A percentile compares a stretch with the other conserved stretches of the same genome.
Conservation (phyloP, 2,329 filamentous ascomycete genomes). For the Beauveria rudraprayagi region DNA sequence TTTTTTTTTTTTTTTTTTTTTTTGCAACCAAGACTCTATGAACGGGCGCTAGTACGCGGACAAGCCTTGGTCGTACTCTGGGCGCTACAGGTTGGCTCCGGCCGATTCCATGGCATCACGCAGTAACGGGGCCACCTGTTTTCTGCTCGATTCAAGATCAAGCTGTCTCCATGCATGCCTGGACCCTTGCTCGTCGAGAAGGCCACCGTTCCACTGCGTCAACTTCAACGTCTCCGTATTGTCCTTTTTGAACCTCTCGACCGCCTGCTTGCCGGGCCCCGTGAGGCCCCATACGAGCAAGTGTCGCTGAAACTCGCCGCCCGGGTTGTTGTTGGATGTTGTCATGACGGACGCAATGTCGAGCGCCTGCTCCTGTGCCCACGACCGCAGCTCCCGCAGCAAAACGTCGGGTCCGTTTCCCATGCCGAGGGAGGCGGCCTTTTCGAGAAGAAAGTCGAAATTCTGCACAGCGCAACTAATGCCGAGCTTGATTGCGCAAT, state of each 20-base stretch:
- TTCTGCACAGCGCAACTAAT: constrained; percentile 57
- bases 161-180: constrained; percentile 61
- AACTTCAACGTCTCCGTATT: constrained; percentile 46
- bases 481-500: constrained; percentile 51
- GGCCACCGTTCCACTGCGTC: constrained; percentile 42
- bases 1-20: neutral
- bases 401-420: constrained; percentile 28
- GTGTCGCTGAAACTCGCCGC: constrained; percentile 54
- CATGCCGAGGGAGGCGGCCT: constrained; percentile 34
- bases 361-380: constrained; percentile 48
- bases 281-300: constrained; percentile 58
- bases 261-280: constrained; percentile 39
- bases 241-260: constrained; percentile 44
- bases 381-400: constrained; percentile 39
- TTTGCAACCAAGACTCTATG: neutral
- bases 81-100: constrained; percentile 12
- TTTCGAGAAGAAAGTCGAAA: constrained; percentile 50
- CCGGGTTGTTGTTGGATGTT: constrained; percentile 45
- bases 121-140: constrained; percentile 61
- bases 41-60: neutral
- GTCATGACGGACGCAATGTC: constrained; percentile 64
- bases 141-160: constrained; percentile 52
- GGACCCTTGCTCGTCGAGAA: constrained; percentile 38
- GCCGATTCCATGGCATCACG: constrained; percentile 43
- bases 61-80: too few relatives aligned